phyloP scores from a whole-genome alignment of 1,284 basidiomycete species.

The Ustilago trichophora region DNA sequence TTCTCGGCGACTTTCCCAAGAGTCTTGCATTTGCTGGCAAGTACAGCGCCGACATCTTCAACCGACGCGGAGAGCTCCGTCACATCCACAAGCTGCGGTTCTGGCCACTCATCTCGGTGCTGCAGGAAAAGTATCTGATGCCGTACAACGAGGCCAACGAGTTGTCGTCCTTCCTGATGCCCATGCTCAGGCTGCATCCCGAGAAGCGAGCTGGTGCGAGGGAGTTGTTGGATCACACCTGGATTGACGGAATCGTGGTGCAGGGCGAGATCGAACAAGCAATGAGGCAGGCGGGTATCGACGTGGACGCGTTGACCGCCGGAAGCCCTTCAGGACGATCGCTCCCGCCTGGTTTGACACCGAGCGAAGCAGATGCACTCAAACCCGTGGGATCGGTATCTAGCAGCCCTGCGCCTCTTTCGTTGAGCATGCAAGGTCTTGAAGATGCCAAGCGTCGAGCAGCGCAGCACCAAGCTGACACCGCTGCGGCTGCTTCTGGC shows the following conservation, averaged over 20 bases:
- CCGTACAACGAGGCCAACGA: slow-evolving; percentile 82
- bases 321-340: slow-evolving; percentile 17
- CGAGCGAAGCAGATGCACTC: slow-evolving; percentile 48
- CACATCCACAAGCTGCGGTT: slow-evolving; percentile 92
- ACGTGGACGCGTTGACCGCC: slow-evolving; percentile 31
- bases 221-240: slow-evolving; percentile 83
- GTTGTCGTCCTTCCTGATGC: slow-evolving; percentile 83
- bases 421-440: slow-evolving; percentile 30
- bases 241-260: slow-evolving; percentile 75
- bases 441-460: slow-evolving; percentile 40
- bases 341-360: slow-evolving; percentile 39
- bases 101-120: slow-evolving; percentile 89
- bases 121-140: slow-evolving; percentile 92
- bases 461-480: slow-evolving; percentile 28
- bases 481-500: slow-evolving; percentile 75
- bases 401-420: slow-evolving; percentile 37
- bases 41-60: slow-evolving; percentile 95
- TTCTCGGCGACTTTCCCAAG: slow-evolving; percentile 88
- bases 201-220: slow-evolving; percentile 82
- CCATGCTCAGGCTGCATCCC: slow-evolving; percentile 89
- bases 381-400: slow-evolving; percentile 40
- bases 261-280: slow-evolving; percentile 63
- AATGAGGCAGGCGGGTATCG: slow-evolving; percentile 48
- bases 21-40: slow-evolving; percentile 87
- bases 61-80: slow-evolving; percentile 90